Conservation (phyloP, 495 filamentous ascomycete genomes). For the Penicillium cosmopolitanum region DNA sequence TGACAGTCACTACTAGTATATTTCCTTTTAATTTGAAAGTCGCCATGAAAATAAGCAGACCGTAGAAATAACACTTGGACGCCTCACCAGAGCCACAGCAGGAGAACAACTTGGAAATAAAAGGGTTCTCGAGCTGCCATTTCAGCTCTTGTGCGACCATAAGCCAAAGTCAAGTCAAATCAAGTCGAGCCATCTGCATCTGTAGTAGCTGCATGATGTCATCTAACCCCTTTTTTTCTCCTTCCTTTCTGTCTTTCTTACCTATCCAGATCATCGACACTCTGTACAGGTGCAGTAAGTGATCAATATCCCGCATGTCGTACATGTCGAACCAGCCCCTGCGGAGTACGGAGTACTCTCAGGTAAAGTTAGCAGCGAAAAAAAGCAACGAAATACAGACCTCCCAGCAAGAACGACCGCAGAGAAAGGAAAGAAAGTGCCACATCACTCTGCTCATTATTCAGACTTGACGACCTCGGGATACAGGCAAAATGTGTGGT, state of each 20-base stretch:
- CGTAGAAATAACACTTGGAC: not conserved
- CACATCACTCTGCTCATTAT: not conserved
- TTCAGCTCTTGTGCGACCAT: conserved; percentile 24
- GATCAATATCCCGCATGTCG: not conserved
- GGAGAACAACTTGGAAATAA: not conserved
- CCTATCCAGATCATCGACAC: no score
- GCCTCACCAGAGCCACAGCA: not conserved
- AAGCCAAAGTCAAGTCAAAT: conserved; percentile 1
- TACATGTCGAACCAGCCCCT: not conserved
- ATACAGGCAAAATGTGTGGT: no score
- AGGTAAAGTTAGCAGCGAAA: no score
- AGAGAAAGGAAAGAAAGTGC: conserved; percentile 4
- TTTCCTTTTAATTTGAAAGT: no score
- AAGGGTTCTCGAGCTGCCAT: conserved; percentile 5
- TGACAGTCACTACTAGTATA: no score
- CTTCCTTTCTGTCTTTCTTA: not conserved
- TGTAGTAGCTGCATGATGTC: not conserved
- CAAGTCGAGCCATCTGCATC: conserved; percentile 8
- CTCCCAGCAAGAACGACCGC: no score
- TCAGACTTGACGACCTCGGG: not conserved
- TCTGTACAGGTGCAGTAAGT: not conserved
- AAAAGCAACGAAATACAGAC: conserved; percentile 2
- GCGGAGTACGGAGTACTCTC: no score
- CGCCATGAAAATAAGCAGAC: no score
- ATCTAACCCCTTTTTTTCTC: not conserved